Conservation (phyloP, 257 asterid species). For the Coffea canephora region DNA sequence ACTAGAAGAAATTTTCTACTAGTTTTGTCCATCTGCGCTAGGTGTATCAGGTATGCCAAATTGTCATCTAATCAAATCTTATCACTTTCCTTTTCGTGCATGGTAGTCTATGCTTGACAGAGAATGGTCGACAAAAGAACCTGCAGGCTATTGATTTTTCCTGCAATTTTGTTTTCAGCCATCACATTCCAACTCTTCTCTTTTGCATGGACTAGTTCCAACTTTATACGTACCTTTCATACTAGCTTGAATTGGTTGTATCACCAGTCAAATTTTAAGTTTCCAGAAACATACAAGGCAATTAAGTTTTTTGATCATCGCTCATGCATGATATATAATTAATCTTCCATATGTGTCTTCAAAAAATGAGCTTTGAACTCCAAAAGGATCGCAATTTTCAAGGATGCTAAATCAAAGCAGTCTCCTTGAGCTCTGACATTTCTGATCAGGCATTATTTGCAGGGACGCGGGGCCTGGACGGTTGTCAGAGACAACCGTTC, state of each 20-base stretch:
- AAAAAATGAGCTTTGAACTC: no score
- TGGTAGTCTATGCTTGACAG: slow-evolving; percentile 9
- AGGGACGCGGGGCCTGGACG: neutral
- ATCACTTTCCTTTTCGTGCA: neutral
- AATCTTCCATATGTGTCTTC: no score
- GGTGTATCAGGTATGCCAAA: neutral
- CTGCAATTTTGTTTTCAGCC: neutral
- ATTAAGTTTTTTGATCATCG: no score
- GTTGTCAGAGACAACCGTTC: no score
- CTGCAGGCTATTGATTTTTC: neutral
- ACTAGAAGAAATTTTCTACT: neutral
- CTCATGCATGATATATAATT: no score
- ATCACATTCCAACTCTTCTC: neutral
- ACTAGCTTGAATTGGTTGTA: no score
- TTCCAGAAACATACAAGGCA: no score
- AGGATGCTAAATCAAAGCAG: no score
- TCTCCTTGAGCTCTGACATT: no score
- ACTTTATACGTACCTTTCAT: neutral
- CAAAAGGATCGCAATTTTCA: neutral
- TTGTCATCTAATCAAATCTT: slow-evolving; percentile 9
- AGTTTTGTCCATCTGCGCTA: neutral
- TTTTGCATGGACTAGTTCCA: neutral
- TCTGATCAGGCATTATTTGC: neutral
- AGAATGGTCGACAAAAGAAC: slow-evolving; percentile 3
- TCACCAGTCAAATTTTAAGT: no score